A percentile compares a stretch with the other conserved stretches of the same genome.
phyloP scores from a whole-genome alignment of 768 basidiomycete genomes.

The Boletus rubescentipes region DNA sequence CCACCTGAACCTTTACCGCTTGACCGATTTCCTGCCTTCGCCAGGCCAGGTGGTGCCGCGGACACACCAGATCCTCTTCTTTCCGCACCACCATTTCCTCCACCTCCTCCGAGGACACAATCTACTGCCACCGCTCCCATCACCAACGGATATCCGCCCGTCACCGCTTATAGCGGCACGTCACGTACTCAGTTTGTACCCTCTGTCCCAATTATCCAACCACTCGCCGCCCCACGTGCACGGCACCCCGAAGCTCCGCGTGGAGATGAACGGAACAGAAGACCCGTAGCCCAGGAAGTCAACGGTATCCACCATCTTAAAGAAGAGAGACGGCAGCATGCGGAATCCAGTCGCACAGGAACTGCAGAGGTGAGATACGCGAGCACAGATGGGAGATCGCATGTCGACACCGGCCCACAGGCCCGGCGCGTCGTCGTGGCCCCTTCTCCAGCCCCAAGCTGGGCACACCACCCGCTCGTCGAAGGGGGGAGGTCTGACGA shows the following conservation, averaged over 20 bases:
- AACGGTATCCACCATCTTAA: conserved; percentile 10
- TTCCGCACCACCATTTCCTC: conserved; percentile 26
- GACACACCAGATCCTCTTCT: conserved; percentile 22
- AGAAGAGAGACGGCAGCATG: conserved; percentile 15
- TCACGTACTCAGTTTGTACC: conserved; percentile 16
- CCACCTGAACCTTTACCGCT: conserved; percentile 55
- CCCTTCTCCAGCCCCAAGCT: conserved; percentile 27
- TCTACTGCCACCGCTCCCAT: conserved; percentile 3
- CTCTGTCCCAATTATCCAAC: conserved; percentile 14
- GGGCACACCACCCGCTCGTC: conserved; percentile 30
- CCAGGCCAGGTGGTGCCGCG: conserved; percentile 31
- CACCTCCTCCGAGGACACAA: conserved; percentile 24
- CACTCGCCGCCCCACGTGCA: conserved; percentile 19
- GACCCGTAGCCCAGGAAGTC: conserved; percentile 13
- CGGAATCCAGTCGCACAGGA: conserved; percentile 12
- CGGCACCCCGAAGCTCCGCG: conserved; percentile 23
- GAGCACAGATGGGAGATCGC: conserved; percentile 22
- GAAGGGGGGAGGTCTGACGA: conserved; percentile 33
- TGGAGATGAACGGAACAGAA: conserved; percentile 22
- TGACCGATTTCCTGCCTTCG: conserved; percentile 43
- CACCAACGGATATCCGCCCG: conserved; percentile 15
- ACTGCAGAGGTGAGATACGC: conserved; percentile 7
- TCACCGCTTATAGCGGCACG: conserved; percentile 7
- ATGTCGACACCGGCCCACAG: conserved; percentile 35
- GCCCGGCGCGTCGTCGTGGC: conserved; percentile 32